These are phyloP conservation scores for Tinospora cordifolia DNA, from an alignment of 164 flowering plant species.

Conservation along the genomic window DNA sequence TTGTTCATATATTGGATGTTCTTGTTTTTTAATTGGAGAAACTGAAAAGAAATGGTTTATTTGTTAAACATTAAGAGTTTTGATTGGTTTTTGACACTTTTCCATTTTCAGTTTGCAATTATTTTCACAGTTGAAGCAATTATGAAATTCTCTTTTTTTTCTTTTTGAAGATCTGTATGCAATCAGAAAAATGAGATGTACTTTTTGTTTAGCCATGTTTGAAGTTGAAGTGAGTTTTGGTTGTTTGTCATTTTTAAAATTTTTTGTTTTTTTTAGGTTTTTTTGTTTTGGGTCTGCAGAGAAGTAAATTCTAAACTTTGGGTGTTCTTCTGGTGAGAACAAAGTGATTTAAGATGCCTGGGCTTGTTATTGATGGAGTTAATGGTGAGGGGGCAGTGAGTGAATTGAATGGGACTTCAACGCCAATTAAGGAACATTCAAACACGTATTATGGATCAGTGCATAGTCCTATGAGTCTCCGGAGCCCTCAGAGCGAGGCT, in stretches of 20 bases:
- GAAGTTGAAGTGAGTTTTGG: neutral
- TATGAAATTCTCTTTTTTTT: too few relatives aligned
- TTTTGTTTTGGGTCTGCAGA: slow-evolving; percentile 32
- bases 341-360: slow-evolving; percentile 49
- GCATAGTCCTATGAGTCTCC: slow-evolving; percentile 28
- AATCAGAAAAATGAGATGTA: neutral
- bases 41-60: neutral
- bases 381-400: slow-evolving; percentile 35
- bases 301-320: slow-evolving; percentile 8
- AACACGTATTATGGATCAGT: slow-evolving; percentile 22
- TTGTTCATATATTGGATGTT: neutral
- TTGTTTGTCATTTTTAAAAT: slow-evolving; percentile 2
- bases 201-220: neutral
- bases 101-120: neutral
- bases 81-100: neutral
- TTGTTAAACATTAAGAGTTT: neutral
- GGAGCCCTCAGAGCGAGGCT: slow-evolving; percentile 25
- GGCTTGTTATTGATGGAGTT: slow-evolving; percentile 48
- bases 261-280: too few relatives aligned
- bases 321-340: slow-evolving; percentile 7
- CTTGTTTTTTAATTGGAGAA: neutral
- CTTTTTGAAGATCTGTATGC: slow-evolving; percentile 8
- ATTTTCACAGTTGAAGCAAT: neutral
- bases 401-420: slow-evolving; percentile 34
- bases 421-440: slow-evolving; percentile 34